Percentiles rank a stretch among this genome's conserved stretches.
Evolutionary conservation across 768 basidiomycete genomes (phyloP).

Genomic region (Psilocybe cyanescens): DNA sequence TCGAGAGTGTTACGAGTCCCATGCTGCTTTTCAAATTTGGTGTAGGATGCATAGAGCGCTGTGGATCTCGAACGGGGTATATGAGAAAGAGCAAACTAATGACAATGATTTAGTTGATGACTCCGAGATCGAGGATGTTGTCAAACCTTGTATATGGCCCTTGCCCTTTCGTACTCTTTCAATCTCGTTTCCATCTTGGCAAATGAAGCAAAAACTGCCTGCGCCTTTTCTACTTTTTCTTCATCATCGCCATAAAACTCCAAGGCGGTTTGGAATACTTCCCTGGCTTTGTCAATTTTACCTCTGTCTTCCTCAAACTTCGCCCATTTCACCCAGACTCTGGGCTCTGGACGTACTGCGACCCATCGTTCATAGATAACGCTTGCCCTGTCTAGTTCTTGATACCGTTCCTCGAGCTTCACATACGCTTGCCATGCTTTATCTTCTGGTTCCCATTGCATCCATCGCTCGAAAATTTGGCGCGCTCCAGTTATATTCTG

Average conservation of each 20-base stretch:
- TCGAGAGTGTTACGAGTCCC: constrained; percentile 86
- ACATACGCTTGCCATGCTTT: constrained; percentile 99
- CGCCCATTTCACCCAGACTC: constrained; percentile 83
- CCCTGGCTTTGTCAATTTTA: constrained; percentile 73
- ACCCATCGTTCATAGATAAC: constrained; percentile 95
- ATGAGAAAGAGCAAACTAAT: constrained; percentile 87
- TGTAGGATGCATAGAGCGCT: constrained; percentile 85
- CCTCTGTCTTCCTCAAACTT: constrained; percentile 89
- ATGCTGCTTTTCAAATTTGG: constrained; percentile 97
- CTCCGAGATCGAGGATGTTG: background rate
- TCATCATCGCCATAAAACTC: constrained; percentile 90
- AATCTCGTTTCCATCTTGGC: constrained; percentile 95
- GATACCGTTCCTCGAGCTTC: constrained; percentile 94
- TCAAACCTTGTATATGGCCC: constrained; percentile 92
- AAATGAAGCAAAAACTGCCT: constrained; percentile 90
- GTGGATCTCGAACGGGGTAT: constrained; percentile 91
- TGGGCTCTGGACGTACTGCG: constrained; percentile 74
- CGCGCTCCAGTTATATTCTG: constrained; percentile 96
- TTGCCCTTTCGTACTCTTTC: constrained; percentile 76
- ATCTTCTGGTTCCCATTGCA: constrained; percentile 99
- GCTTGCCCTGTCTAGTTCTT: constrained; percentile 90
- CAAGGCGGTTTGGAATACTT: constrained; percentile 90
- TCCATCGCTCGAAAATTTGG: constrained; percentile 99
- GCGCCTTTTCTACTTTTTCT: constrained; percentile 94
- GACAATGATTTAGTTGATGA: background rate